Conservation (phyloP, 164 flowering plant species). For the Vitis vinifera region DNA sequence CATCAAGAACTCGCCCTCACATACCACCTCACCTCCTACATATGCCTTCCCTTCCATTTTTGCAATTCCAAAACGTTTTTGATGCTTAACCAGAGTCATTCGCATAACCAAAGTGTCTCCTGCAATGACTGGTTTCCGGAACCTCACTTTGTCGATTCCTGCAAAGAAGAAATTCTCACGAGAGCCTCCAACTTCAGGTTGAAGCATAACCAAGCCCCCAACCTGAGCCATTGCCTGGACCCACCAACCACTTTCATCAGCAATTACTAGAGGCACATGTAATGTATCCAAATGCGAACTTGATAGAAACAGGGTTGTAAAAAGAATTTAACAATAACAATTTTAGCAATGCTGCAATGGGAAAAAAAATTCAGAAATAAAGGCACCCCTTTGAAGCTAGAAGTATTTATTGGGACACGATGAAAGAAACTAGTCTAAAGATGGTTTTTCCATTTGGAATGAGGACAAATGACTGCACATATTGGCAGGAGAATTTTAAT, state of each 20-base stretch:
- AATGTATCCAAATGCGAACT: background rate
- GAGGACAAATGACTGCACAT: no score
- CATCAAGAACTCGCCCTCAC: constrained; percentile 96
- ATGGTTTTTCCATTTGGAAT: no score
- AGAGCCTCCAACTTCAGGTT: constrained; percentile 93
- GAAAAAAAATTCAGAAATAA: no score
- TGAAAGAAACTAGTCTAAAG: no score
- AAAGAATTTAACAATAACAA: no score
- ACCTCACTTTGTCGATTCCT: constrained; percentile 93
- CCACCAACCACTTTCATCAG: constrained; percentile 12
- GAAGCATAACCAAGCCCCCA: constrained; percentile 95
- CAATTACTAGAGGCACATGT: background rate
- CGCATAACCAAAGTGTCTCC: constrained; percentile 95
- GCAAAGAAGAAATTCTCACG: constrained; percentile 89
- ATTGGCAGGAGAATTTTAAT: no score
- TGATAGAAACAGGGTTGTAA: no score
- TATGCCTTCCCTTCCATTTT: constrained; percentile 98
- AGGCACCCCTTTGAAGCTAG: no score
- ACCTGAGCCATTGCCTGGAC: constrained; percentile 96
- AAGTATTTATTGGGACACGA: no score
- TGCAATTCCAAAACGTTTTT: constrained; percentile 81
- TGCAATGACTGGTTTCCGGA: constrained; percentile 89
- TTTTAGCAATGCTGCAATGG: no score
- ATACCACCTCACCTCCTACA: constrained; percentile 88
- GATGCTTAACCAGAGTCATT: constrained; percentile 77